Evolutionary conservation across 2,329 filamentous ascomycete genomes (phyloP), one percentile per base, ranked within the genome.

Genomic region (Fusarium sp.): DNA sequence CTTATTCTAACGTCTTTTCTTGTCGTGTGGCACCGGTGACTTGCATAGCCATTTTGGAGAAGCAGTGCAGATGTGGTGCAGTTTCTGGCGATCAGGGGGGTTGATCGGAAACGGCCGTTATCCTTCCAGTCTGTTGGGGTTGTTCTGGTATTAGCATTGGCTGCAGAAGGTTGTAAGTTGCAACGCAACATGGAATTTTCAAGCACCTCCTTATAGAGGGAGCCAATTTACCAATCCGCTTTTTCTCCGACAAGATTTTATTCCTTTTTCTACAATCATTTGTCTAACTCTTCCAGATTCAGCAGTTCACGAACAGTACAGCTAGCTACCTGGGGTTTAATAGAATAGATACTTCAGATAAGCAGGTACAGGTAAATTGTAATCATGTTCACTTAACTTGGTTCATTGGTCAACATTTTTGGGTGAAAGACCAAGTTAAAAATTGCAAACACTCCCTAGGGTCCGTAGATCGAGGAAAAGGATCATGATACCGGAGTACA

Each of bases 41-140:
- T 49, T 58, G 60, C 49, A 60, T 64, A 53, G 49, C 57, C 56
- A 55, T 67, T 64, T 63, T 65, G 30, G 61, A 57, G 57, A 41
- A 58, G 13, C 26, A n/a, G 38, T 60, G 23, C 30, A 54, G 27
- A 27, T 35, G 37, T 30, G 35, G 38, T 23, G 38, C 32, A 33
- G 12, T 35, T 48, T 55, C 30, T 46, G 41, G 42, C 37, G 50
- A 53, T 66, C 53, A 69, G 42, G 54, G 50, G 64, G 30, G 42
- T 9, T 68, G 50, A 64, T 64, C 60, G 56, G 60, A 56, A 58
- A 50, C 42, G 40, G 18, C 69, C 55, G 42, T 42, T 37, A 64
- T 53, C 57, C 56, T 49, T 32, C 53, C 42, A 69, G 55, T 61
- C 55, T 59, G 61, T 60, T 56, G 60, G 60, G 55, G 50, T 54